Conservation (phyloP, 208 protist species). For the Acanthamoeba healyi region DNA sequence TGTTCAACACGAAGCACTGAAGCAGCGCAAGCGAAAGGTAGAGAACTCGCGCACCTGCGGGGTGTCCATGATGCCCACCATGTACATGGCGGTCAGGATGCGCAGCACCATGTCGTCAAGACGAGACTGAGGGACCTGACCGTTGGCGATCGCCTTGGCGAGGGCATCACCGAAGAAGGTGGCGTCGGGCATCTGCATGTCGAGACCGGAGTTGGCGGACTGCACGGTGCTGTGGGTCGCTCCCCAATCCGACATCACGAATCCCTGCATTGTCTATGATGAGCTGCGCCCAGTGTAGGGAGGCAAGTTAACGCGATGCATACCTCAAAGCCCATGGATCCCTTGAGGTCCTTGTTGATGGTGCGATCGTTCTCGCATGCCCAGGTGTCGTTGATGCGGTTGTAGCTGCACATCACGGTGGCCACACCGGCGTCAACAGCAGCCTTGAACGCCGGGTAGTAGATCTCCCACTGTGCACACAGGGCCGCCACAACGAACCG, state of each 20-base stretch:
- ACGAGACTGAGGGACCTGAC: constrained; percentile 58
- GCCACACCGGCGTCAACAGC: constrained; percentile 85
- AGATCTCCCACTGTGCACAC: constrained; percentile 85
- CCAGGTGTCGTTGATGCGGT: constrained; percentile 81
- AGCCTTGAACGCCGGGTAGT: constrained; percentile 87
- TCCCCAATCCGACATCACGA: constrained; percentile 85
- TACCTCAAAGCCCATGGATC: constrained; percentile 86
- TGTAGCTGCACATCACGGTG: constrained; percentile 88
- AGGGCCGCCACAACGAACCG: constrained; percentile 76
- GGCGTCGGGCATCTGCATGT: constrained; percentile 88
- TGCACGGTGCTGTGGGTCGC: constrained; percentile 86
- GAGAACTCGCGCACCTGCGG: neutral
- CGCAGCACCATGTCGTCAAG: constrained; percentile 84
- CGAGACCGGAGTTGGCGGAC: constrained; percentile 83
- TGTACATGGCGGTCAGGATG: constrained; percentile 81
- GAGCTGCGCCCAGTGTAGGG: no score
- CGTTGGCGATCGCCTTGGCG: constrained; percentile 19
- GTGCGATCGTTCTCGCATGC: constrained; percentile 85
- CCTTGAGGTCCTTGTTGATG: constrained; percentile 85
- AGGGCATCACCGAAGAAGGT: constrained; percentile 76
- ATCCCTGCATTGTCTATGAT: no score
- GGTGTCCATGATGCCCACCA: constrained; percentile 84
- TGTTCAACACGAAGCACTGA: neutral
- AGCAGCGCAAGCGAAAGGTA: neutral
- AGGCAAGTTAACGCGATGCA: constrained; percentile 31